Percentiles rank a stretch among this genome's conserved stretches.
Evolutionary conservation across 495 filamentous ascomycete genomes (phyloP).

Genomic region (Aspergillus wentii): DNA sequence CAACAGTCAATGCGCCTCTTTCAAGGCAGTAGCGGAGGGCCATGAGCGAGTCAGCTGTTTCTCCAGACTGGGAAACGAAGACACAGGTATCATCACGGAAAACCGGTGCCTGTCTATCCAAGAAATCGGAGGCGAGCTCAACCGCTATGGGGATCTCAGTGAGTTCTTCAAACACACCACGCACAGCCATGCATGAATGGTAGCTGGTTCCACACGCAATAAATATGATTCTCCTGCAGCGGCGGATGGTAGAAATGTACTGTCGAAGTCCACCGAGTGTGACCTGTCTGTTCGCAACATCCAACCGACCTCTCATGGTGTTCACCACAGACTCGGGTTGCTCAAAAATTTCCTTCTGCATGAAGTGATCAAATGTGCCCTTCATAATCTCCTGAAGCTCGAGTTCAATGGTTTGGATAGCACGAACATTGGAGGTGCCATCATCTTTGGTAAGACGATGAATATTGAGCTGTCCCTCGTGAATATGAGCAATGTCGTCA

Average conservation of each 20-base stretch:
- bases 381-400: slow-evolving; percentile 99
- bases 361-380: slow-evolving; percentile 99
- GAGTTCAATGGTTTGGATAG: slow-evolving; percentile 96
- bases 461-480: slow-evolving; percentile 97
- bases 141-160: slow-evolving; percentile 97
- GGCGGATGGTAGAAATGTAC: slow-evolving; percentile 92
- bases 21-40: slow-evolving; percentile 96
- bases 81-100: slow-evolving; percentile 99
- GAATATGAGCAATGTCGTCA: slow-evolving; percentile 98
- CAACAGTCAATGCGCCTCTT: slow-evolving; percentile 92
- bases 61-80: slow-evolving; percentile 96
- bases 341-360: slow-evolving; percentile 99
- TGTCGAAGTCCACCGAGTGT: slow-evolving; percentile 93
- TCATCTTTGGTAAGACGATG: slow-evolving; percentile 96
- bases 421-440: slow-evolving; percentile 91
- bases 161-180: slow-evolving; percentile 95
- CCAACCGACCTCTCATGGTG: slow-evolving; percentile 98
- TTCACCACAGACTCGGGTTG: slow-evolving; percentile 99
- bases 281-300: slow-evolving; percentile 85
- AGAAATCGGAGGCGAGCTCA: slow-evolving; percentile 95
- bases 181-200: slow-evolving; percentile 99
- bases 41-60: slow-evolving; percentile 98
- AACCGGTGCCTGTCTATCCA: slow-evolving; percentile 94
- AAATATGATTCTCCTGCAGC: slow-evolving; percentile 95
- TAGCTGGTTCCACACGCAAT: slow-evolving; percentile 97